Evolutionary conservation across 768 basidiomycete genomes (phyloP).

Genomic region (Phaffia australis): DNA sequence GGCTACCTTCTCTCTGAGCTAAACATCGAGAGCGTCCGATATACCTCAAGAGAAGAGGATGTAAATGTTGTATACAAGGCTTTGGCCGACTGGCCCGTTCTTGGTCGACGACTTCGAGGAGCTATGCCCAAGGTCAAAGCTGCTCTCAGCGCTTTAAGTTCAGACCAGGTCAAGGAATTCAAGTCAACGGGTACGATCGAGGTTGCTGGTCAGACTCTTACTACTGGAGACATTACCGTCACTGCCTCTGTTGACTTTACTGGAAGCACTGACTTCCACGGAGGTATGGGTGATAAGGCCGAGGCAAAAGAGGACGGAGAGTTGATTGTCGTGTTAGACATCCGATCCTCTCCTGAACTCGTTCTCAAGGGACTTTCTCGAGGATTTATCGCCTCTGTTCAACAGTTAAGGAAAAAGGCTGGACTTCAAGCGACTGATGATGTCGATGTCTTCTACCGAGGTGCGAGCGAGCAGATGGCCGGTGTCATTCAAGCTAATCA

Average conservation of each 20-base stretch:
- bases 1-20: slow-evolving; percentile 88
- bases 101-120: slow-evolving; percentile 87
- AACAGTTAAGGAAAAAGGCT: slow-evolving; percentile 90
- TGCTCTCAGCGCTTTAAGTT: slow-evolving; percentile 66
- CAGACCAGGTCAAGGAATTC: slow-evolving; percentile 72
- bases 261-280: slow-evolving; percentile 27
- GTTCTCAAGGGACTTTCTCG: slow-evolving; percentile 78
- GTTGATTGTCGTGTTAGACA: slow-evolving; percentile 85
- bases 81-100: slow-evolving; percentile 85
- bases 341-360: slow-evolving; percentile 74
- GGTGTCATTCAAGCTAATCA: slow-evolving; percentile 38
- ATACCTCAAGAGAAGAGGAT: slow-evolving; percentile 73
- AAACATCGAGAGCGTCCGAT: slow-evolving; percentile 79
- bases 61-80: slow-evolving; percentile 85
- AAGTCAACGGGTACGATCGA: slow-evolving; percentile 60
- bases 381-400: slow-evolving; percentile 82
- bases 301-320: slow-evolving; percentile 47
- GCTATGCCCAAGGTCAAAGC: slow-evolving; percentile 81
- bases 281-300: slow-evolving; percentile 39
- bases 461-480: slow-evolving; percentile 47
- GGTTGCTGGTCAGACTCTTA: slow-evolving; percentile 80
- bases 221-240: slow-evolving; percentile 80
- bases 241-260: slow-evolving; percentile 81
- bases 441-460: slow-evolving; percentile 73
- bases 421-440: slow-evolving; percentile 92